Percentiles rank a stretch among this genome's conserved stretches.
These are phyloP conservation scores for Setaria viridis DNA, from an alignment of 202 grass and related monocot genomes.

Conservation along the genomic window DNA sequence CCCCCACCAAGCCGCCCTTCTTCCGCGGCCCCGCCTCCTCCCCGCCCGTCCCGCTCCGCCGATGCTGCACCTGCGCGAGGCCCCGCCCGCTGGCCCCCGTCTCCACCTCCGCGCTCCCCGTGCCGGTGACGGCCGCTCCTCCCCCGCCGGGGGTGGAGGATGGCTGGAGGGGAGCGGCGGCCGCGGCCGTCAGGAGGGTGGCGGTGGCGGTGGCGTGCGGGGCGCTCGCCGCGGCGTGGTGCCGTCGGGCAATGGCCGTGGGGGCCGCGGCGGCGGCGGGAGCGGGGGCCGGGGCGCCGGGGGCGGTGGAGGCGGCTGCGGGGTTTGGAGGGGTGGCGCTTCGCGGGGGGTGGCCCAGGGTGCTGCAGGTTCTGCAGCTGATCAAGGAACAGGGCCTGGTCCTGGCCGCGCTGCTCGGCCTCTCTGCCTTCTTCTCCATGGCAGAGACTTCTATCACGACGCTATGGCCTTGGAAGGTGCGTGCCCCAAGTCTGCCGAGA, in stretches of 20 bases:
- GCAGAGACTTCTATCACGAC: constrained; percentile 97
- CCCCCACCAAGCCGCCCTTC: constrained; percentile 42
- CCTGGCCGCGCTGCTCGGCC: constrained; percentile 66
- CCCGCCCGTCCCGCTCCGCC: background rate
- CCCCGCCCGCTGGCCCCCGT: constrained; percentile 13
- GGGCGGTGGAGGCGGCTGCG: constrained; percentile 45
- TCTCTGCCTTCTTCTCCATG: constrained; percentile 99
- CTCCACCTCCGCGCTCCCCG: constrained; percentile 40
- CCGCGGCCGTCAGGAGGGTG: constrained; percentile 26
- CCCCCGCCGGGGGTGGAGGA: constrained; percentile 13
- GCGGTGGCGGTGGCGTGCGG: constrained; percentile 40
- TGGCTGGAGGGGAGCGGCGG: background rate
- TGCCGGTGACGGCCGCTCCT: constrained; percentile 25
- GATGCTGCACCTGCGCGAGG: constrained; percentile 2
- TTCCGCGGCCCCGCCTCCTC: constrained; percentile 13
- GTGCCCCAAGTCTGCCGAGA: background rate
- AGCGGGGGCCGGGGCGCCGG: constrained; percentile 31
- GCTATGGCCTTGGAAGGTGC: constrained; percentile 99
- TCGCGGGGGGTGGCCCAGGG: constrained; percentile 60
- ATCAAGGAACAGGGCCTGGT: constrained; percentile 84
- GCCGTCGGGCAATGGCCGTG: constrained; percentile 47
- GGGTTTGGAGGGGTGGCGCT: constrained; percentile 50
- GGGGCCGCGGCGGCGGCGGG: constrained; percentile 41
- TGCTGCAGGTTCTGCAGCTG: constrained; percentile 75
- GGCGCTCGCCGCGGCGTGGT: constrained; percentile 42